A percentile compares a stretch with the other conserved stretches of the same genome.
phyloP scores from a whole-genome alignment of 2,329 filamentous ascomycete species.

The Fusarium sp. region DNA sequence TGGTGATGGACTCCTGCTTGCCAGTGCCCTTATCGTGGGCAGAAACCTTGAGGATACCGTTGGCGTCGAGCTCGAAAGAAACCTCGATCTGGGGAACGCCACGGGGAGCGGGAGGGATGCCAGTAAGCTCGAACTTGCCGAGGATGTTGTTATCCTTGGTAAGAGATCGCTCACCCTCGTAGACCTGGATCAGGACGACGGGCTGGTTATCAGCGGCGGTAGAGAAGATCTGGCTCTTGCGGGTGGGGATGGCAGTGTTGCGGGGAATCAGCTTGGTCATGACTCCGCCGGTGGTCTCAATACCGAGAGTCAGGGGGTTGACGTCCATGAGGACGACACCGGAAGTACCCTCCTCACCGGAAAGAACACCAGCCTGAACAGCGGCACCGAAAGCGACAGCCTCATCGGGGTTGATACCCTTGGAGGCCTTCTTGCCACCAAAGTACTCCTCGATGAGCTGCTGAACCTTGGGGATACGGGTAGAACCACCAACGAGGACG shows the following conservation, averaged over 20 bases:
- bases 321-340: conserved; percentile 95
- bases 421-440: conserved; percentile 93
- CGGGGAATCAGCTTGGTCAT: conserved; percentile 98
- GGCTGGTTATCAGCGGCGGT: conserved; percentile 97
- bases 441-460: conserved; percentile 96
- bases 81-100: conserved; percentile 99
- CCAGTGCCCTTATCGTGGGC: conserved; percentile 98
- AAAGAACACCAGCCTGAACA: conserved; percentile 95
- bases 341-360: conserved; percentile 84
- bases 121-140: conserved; percentile 97
- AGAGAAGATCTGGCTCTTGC: conserved; percentile 98
- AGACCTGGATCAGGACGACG: conserved; percentile 94
- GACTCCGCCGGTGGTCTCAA: conserved; percentile 96
- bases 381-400: conserved; percentile 98
- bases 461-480: conserved; percentile 98
- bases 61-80: conserved; percentile 96
- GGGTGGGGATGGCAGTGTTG: conserved; percentile 93
- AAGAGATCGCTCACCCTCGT: conserved; percentile 91
- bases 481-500: conserved; percentile 97
- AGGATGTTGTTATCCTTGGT: conserved; percentile 98
- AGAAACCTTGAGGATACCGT: conserved; percentile 97
- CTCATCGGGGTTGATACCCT: conserved; percentile 99
- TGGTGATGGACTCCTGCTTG: conserved; percentile 97
- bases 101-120: conserved; percentile 93
- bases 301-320: conserved; percentile 95